Conservation (phyloP, 352 stramenopile species). For the Phytophthora nicotianae region DNA sequence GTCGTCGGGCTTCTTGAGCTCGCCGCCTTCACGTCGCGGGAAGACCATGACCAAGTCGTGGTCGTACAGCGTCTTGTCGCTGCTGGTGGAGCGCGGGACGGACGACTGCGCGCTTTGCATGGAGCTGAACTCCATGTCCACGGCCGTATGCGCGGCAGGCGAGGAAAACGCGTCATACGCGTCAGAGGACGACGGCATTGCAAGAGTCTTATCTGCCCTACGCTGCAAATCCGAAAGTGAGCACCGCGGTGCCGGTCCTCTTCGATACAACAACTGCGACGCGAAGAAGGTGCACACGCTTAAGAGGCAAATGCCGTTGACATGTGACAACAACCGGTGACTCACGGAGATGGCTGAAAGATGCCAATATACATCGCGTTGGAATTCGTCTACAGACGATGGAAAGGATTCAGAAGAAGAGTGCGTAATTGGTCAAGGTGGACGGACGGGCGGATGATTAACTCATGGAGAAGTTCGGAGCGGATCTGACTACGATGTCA, state of each 20-base stretch:
- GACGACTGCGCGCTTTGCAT: constrained; percentile 41
- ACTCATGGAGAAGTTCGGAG: constrained; percentile 6
- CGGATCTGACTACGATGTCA: constrained; percentile 28
- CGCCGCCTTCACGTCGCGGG: constrained; percentile 59
- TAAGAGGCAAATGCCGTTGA: neutral
- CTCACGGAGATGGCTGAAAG: neutral
- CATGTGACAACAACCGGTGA: neutral
- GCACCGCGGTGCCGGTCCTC: neutral
- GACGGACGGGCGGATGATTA: neutral
- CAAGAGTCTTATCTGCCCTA: constrained; percentile 15
- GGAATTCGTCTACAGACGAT: constrained; percentile 8
- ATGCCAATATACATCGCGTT: neutral
- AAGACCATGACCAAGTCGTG: constrained; percentile 88
- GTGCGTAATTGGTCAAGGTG: constrained; percentile 2
- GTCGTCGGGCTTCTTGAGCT: constrained; percentile 66
- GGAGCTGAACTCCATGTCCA: constrained; percentile 53
- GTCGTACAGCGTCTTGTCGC: constrained; percentile 69
- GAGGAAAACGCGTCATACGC: constrained; percentile 50
- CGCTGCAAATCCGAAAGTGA: constrained; percentile 30
- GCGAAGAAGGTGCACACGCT: constrained; percentile 25
- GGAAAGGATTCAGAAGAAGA: neutral
- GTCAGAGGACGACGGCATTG: constrained; percentile 17
- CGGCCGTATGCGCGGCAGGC: constrained; percentile 29
- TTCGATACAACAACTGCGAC: constrained; percentile 18
- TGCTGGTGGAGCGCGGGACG: constrained; percentile 4